Evolutionary conservation across 768 basidiomycete genomes (phyloP).

Genomic region (Rhizopogon rudus): DNA sequence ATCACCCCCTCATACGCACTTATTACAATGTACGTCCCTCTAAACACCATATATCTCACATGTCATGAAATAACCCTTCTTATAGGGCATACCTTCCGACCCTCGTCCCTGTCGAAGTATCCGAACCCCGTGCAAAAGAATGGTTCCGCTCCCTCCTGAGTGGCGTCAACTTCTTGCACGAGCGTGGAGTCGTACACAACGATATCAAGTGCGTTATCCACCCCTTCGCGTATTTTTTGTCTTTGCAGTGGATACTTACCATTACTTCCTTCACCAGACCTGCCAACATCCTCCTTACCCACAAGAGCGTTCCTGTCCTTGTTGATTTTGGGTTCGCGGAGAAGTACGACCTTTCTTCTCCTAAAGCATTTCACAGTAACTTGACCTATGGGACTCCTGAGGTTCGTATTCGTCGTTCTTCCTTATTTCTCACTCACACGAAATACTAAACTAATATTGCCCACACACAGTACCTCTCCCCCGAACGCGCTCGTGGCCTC

Average conservation of each 20-base stretch:
- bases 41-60: conserved; percentile 3
- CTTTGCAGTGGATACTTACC: not conserved
- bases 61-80: conserved; percentile 3
- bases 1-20: conserved; percentile 88
- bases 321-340: conserved; percentile 98
- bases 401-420: conserved; percentile 34
- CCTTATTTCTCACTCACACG: not conserved
- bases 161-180: conserved; percentile 80
- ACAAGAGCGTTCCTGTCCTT: conserved; percentile 75
- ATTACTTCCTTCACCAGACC: conserved; percentile 44
- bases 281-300: conserved; percentile 86
- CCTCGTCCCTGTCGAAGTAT: conserved; percentile 84
- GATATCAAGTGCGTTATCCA: conserved; percentile 75
- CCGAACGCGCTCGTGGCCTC: conserved; percentile 83
- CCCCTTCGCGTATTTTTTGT: not conserved
- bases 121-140: conserved; percentile 66
- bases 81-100: conserved; percentile 82
- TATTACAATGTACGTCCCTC: conserved; percentile 75
- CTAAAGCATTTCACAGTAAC: conserved; percentile 74
- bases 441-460: not conserved
- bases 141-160: conserved; percentile 85
- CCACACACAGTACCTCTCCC: conserved; percentile 77
- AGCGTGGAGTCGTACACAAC: conserved; percentile 83
- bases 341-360: conserved; percentile 61
- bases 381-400: conserved; percentile 91